Base-by-base conservation (phyloP, 495 filamentous ascomycete genomes). In the Penicillium egyptiacum region DNA sequence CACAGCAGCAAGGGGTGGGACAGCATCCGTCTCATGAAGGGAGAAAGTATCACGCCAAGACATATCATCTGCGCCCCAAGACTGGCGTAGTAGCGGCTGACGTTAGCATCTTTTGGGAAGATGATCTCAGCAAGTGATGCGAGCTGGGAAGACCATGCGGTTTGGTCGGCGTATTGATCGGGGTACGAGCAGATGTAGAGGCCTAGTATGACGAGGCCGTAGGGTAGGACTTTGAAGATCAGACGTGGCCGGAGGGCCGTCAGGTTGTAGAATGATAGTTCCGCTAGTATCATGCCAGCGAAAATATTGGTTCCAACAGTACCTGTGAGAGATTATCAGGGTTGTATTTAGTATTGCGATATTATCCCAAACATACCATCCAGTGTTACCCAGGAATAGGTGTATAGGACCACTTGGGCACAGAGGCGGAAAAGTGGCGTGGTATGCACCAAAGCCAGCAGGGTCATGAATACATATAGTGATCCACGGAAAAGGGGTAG, bases 51-150 rank as follows among this genome's bases (percentile, higher is more conserved):
- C n/a, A 53, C 48, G 9, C 60, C 60, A 2, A 49, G 31, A 14
- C 50, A 59, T n/a, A 55, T 42, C 50, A 54, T 59, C 44, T 59
- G 57, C 8, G 57, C 57, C 3, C 57, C 57, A n/a, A 59, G 26
- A 19, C 50, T 23, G 20, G 57, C 57, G 23, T 48, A 59, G 26
- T 54, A 55, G 8, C 57, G 50, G 26, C 57, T 55, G 4, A 55
- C 20, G 42, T 59, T 43, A 25, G 50, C 35, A 39, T 25, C 16
- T 20, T 42, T 28, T 22, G 50, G 57, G 19, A 59, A 59, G 10
- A 59, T 44, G 25, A 14, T 40, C 9, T 59, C 22, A 14, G 43
- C 57, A 33, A 59, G 44, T 5, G 19, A 23, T 26, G 50, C 33
- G 17, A 59, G 50, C n/a, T 55, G 57, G 3, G 50, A 33, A 17